Evolutionary conservation across 1,284 basidiomycete genomes (phyloP), one percentile per base, ranked within the genome.

Genomic region (Neotropicomus parvogracilis): DNA sequence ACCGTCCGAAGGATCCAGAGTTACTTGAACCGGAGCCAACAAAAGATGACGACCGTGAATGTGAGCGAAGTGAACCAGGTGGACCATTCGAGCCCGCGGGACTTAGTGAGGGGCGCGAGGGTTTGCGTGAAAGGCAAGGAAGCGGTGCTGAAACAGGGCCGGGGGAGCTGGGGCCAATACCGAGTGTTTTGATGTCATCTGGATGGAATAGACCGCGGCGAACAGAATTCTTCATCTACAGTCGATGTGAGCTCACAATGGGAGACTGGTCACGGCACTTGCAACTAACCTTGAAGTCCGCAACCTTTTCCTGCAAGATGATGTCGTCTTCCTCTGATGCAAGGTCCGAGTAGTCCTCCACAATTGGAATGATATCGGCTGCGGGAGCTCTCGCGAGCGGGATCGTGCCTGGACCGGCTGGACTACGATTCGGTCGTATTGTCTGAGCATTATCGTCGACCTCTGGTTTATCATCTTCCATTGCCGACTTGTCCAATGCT

Each of bases 311-410:
- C 58, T 85, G 75, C 40, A 94, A 67, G 54, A 78, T 74, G 34
- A 74, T 75, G 50, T 88, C 85, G 42, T 88, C 87, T 57, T 88
- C 89, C 27, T 85, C 88, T 19, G 75, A 70, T 10, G 80, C 82
- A 28, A 95, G 70, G 62, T 95, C 92, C 6, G 91, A 95, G 60
- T 93, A 95, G 68, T 97, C 93, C 59, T 95, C 93, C 0, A 85
- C 77, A 36, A 90, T 87, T 10, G 83, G 78, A 14, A 68, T 64
- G 34, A 87, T 83, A 21, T 73, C 77, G 2, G 73, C 67, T 10
- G 84, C 65, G 5, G 85, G 85, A 1, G 83, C 70, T 59, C 73
- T 79, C 17, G 82, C 75, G 3, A 85, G 67, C 21, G 81, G 76
- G n/a, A 77, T 62, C 9, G 70, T 69, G 34, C 72, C 71, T 17